phyloP scores from a whole-genome alignment of 116 monocot species.

The Papilionanthe hybrid region DNA sequence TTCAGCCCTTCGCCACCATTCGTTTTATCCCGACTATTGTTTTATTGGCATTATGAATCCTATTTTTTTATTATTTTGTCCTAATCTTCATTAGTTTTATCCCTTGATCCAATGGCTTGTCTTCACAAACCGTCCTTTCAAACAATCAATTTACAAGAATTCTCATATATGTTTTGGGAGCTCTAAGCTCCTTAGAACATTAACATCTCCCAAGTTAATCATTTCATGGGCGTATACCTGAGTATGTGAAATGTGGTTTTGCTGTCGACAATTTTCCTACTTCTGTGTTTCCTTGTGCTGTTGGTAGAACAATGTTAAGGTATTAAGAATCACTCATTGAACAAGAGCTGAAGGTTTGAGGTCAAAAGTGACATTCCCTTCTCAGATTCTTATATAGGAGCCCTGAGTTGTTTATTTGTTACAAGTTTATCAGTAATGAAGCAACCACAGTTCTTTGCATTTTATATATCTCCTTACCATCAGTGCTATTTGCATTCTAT shows the following conservation, averaged over 20 bases:
- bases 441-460: too few species aligned
- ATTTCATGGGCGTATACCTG: slow-evolving; percentile 47
- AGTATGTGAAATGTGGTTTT: slow-evolving; percentile 94
- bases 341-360: slow-evolving; percentile 72
- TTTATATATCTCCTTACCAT: too few species aligned
- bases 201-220: slow-evolving; percentile 53
- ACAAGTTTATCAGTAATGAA: too few species aligned
- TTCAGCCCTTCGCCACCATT: too few species aligned
- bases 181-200: slow-evolving; percentile 30
- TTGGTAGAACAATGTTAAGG: slow-evolving; percentile 86
- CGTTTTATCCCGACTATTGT: too few species aligned
- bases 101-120: slow-evolving; percentile 33
- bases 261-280: slow-evolving; percentile 93
- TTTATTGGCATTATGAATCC: too few species aligned
- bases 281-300: slow-evolving; percentile 88
- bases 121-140: slow-evolving; percentile 57
- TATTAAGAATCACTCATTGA: slow-evolving; percentile 88
- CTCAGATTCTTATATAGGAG: not conserved
- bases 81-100: not conserved
- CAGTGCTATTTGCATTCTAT: too few species aligned
- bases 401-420: too few species aligned
- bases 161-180: slow-evolving; percentile 32
- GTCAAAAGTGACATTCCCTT: not conserved
- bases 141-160: slow-evolving; percentile 46
- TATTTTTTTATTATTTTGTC: too few species aligned